Evolutionary conservation across 768 basidiomycete species (phyloP).

Genomic region (Russula sp.): DNA sequence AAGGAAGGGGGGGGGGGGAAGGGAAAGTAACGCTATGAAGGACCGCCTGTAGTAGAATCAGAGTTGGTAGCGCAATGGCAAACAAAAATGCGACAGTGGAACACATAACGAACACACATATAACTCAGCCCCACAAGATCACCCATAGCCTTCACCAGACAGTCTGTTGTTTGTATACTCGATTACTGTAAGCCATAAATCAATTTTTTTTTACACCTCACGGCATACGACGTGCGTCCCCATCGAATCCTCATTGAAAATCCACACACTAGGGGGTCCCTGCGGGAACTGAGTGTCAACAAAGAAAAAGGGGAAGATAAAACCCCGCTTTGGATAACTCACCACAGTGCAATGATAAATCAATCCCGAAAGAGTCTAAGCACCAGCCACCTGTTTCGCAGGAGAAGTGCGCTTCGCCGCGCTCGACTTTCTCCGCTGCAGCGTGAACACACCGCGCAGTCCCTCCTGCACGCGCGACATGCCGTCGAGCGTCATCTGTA

Average conservation of each 20-base stretch:
- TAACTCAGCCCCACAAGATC: background rate
- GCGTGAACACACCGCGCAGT: constrained; percentile 12
- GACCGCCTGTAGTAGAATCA: background rate
- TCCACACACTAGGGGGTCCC: background rate
- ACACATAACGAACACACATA: background rate
- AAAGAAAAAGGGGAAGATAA: background rate
- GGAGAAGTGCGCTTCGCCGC: background rate
- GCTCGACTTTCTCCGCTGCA: constrained; percentile 9
- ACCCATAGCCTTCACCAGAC: background rate
- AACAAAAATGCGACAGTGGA: background rate
- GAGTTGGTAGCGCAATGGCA: background rate
- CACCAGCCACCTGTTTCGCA: background rate
- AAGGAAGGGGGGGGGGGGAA: too few species aligned
- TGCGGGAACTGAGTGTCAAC: background rate
- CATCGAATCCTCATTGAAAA: too few species aligned
- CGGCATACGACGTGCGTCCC: background rate
- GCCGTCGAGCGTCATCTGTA: constrained; percentile 16
- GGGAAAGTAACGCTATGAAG: too few species aligned
- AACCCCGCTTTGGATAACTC: background rate
- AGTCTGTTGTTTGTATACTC: background rate
- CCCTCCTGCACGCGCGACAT: constrained; percentile 19
- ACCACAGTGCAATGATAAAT: too few species aligned
- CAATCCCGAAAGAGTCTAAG: background rate
- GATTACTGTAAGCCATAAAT: background rate
- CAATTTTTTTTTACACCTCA: background rate